These are phyloP conservation scores for Blastobotrys attinorum DNA, from an alignment of 805 yeast genomes.

Conservation along the genomic window DNA sequence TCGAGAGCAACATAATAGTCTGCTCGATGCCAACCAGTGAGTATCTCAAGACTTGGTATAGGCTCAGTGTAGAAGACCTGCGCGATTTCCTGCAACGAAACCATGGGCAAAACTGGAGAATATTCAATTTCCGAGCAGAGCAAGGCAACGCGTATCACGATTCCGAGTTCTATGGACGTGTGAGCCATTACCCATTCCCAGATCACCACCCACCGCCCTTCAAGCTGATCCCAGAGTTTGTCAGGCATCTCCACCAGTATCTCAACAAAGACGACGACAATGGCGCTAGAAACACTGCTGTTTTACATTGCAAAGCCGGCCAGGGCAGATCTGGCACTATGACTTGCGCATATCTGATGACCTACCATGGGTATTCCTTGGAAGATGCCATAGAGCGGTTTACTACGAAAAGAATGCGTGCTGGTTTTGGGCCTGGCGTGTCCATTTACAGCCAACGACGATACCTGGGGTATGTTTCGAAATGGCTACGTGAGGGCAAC, in stretches of 20 bases:
- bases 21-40: constrained; percentile 64
- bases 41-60: constrained; percentile 37
- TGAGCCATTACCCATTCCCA: constrained; percentile 48
- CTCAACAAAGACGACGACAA: constrained; percentile 24
- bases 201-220: constrained; percentile 79
- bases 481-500: constrained; percentile 19
- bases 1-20: constrained; percentile 58
- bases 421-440: constrained; percentile 55
- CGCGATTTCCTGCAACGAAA: constrained; percentile 37
- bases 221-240: constrained; percentile 36
- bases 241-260: constrained; percentile 39
- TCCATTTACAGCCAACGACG: constrained; percentile 63
- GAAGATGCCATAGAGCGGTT: constrained; percentile 46
- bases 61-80: constrained; percentile 47
- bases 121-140: constrained; percentile 67
- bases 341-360: constrained; percentile 63
- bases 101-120: constrained; percentile 56
- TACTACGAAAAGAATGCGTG: constrained; percentile 49
- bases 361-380: constrained; percentile 31
- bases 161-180: constrained; percentile 26
- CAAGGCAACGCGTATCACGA: constrained; percentile 35
- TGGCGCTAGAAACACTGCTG: constrained; percentile 48
- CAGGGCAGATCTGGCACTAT: constrained; percentile 86
- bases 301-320: constrained; percentile 84
- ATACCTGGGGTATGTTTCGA: constrained; percentile 52